Conservation (phyloP, 2,329 filamentous ascomycete genomes). For the Neurospora sp. region DNA sequence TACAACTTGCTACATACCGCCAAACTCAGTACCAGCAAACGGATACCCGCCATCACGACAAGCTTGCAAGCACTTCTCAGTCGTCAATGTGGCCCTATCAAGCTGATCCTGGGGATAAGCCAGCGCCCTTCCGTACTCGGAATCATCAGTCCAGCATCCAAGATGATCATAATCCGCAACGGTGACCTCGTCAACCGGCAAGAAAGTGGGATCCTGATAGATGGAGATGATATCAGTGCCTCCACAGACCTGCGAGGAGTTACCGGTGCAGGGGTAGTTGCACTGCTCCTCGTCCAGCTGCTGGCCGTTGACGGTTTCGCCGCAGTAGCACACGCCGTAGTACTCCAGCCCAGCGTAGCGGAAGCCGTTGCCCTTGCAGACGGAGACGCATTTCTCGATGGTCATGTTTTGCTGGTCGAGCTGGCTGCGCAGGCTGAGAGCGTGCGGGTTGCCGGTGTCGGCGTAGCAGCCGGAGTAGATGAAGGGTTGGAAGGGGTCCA, state of each 20-base stretch:
- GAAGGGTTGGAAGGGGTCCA: constrained; percentile 36
- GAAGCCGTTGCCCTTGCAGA: constrained; percentile 42
- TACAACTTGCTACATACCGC: constrained; percentile 15
- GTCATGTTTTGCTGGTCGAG: constrained; percentile 33
- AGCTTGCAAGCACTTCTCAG: constrained; percentile 30
- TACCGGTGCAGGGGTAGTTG: constrained; percentile 42
- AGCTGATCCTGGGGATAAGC: constrained; percentile 32
- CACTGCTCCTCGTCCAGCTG: constrained; percentile 44
- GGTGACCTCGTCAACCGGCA: constrained; percentile 33
- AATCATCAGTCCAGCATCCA: constrained; percentile 51
- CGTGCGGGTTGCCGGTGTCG: constrained; percentile 24
- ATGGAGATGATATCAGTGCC: constrained; percentile 36
- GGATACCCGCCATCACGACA: constrained; percentile 36
- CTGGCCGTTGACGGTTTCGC: constrained; percentile 41
- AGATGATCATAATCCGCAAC: constrained; percentile 44
- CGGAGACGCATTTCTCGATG: constrained; percentile 35
- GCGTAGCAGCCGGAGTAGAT: constrained; percentile 38
- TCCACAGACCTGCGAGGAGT: constrained; percentile 36
- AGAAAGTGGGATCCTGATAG: constrained; percentile 39
- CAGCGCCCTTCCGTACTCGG: constrained; percentile 32
- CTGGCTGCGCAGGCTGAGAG: constrained; percentile 33
- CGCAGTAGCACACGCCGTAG: constrained; percentile 44
- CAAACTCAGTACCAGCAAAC: constrained; percentile 39
- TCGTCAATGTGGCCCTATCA: constrained; percentile 29
- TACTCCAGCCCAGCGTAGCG: constrained; percentile 42